These are phyloP conservation scores for Mesostigma viride DNA, from an alignment of 139 green algal genomes.

Conservation along the genomic window DNA sequence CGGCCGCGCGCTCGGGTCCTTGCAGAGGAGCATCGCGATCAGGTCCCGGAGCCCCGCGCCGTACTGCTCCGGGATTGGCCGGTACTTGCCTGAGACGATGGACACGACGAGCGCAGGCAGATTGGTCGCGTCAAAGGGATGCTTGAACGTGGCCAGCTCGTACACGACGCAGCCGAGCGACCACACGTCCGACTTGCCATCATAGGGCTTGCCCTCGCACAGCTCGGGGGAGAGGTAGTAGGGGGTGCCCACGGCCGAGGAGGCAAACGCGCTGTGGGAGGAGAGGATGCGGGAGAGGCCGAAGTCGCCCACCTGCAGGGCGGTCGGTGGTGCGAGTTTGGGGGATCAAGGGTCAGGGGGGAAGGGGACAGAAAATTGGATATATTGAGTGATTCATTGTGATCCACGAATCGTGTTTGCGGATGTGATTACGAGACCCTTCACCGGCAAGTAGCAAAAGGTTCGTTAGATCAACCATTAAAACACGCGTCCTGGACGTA, in stretches of 20 bases:
- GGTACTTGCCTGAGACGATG: too few species aligned
- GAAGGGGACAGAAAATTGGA: too few species aligned
- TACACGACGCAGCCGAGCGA: slow-evolving; percentile 23
- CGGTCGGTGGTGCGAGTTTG: too few species aligned
- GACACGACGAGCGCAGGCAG: slow-evolving; percentile 24
- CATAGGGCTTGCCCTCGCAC: slow-evolving; percentile 20
- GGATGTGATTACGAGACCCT: too few species aligned
- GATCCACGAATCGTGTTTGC: too few species aligned
- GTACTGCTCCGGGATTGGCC: slow-evolving; percentile 2
- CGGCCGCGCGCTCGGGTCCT: slow-evolving; percentile 38
- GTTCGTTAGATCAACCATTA: too few species aligned
- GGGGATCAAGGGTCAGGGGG: slow-evolving; percentile 8
- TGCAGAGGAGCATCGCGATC: slow-evolving; percentile 41
- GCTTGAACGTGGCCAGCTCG: slow-evolving; percentile 29
- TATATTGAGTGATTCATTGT: too few species aligned
- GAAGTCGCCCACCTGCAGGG: background rate
- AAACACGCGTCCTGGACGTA: too few species aligned
- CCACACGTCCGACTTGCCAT: slow-evolving; percentile 21
- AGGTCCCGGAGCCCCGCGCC: slow-evolving; percentile 42
- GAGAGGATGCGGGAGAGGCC: background rate
- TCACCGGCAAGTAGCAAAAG: too few species aligned
- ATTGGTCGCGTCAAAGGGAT: slow-evolving; percentile 27
- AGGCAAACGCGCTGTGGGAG: background rate
- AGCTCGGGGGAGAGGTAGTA: slow-evolving; percentile 20
- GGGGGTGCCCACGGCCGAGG: background rate